phyloP scores from a whole-genome alignment of 2,329 filamentous ascomycete genomes.

The Cercospora sp. region DNA sequence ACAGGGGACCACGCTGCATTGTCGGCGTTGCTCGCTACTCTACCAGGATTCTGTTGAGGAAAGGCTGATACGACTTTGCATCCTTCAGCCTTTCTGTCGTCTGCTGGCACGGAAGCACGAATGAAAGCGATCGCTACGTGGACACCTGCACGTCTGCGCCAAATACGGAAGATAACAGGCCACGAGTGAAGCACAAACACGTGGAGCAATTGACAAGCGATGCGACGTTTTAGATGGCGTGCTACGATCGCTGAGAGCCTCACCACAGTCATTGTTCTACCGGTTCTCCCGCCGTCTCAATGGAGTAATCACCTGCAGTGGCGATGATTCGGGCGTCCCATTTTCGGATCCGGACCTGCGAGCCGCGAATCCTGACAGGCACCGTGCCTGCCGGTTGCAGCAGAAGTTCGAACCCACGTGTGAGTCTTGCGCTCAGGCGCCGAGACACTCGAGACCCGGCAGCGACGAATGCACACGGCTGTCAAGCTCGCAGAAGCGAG shows the following conservation, averaged over 20 bases:
- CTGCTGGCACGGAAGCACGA: neutral
- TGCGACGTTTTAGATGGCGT: neutral
- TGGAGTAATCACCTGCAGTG: neutral
- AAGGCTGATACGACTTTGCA: neutral
- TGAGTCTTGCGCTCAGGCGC: neutral
- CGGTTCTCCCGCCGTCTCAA: neutral
- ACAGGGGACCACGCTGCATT: neutral
- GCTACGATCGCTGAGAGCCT: neutral
- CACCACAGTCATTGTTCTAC: neutral
- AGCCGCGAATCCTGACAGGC: neutral
- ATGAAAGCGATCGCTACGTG: neutral
- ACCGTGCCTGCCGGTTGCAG: neutral
- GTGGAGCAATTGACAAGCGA: neutral
- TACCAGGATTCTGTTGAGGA: neutral
- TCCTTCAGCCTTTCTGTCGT: neutral
- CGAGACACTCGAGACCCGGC: neutral
- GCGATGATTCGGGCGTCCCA: neutral
- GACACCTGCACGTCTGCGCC: neutral
- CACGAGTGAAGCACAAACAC: neutral
- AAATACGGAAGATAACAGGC: neutral
- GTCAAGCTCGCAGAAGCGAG: neutral
- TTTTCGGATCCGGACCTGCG: neutral
- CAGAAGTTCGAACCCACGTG: neutral
- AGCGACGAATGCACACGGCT: neutral
- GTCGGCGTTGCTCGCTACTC: neutral